Conservation (phyloP, 805 yeast species). For the Pichia thaimueangensis region DNA sequence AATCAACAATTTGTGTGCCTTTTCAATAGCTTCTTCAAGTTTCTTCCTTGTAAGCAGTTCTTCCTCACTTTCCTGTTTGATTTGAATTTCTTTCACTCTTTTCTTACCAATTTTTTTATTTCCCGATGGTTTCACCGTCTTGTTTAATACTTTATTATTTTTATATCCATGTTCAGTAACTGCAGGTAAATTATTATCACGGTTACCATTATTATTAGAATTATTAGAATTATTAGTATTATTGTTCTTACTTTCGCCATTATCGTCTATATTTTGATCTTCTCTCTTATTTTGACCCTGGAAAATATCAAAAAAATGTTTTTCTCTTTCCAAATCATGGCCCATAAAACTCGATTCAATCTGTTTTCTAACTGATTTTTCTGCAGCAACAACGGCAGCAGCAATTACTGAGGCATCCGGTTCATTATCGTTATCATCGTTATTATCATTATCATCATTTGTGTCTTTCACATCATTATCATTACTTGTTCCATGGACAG, state of each 20-base stretch:
- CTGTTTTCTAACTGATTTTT: neutral
- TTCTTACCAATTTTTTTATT: neutral
- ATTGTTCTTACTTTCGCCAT: neutral
- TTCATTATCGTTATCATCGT: conserved; percentile 11
- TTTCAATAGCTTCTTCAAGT: conserved; percentile 39
- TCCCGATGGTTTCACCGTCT: neutral
- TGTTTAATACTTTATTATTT: conserved; percentile 1
- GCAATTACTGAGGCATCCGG: conserved; percentile 16
- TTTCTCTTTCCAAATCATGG: neutral
- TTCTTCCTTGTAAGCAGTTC: conserved; percentile 20
- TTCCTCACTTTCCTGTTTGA: neutral
- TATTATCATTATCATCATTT: conserved; percentile 18
- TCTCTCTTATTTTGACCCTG: neutral
- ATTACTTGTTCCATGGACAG: conserved; percentile 3
- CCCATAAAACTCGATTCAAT: neutral
- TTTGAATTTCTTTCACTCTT: neutral
- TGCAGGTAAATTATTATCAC: neutral
- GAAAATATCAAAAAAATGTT: conserved; percentile 2
- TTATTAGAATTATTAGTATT: neutral
- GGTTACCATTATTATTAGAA: neutral
- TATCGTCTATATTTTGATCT: neutral
- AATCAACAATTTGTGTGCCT: conserved; percentile 31
- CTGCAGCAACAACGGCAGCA: conserved; percentile 32
- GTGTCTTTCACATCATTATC: conserved; percentile 9
- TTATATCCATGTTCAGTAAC: neutral